Evolutionary conservation across 164 flowering plant genomes (phyloP), one percentile per base, ranked within the genome.

Genomic region (Santalum album): DNA sequence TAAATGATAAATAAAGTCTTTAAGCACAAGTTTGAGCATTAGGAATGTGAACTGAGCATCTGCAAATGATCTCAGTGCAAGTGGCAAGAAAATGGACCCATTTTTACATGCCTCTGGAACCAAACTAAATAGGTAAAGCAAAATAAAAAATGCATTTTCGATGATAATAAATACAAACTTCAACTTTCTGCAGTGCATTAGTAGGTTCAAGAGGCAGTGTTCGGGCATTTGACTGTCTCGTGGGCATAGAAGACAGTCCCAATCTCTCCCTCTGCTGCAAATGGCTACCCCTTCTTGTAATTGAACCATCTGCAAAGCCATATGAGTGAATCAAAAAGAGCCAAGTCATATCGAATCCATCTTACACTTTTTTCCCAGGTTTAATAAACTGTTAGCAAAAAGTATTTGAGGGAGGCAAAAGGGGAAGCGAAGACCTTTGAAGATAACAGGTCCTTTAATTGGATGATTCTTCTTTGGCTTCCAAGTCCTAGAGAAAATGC

Each of bases 391-490:
- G 9, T 29, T 3, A 38, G 3, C 17, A 38, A 14, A 38, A 14
- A 15, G 16, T 38, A 3, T 29, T 29, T 4, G 34, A 29, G 9
- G 40, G 40, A 36, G 15, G 16, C 2, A 7, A 36, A 14, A 36
- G 20, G 3, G 21, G 21, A 42, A 21, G 45, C 21, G 12, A 42
- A 21, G 12, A 42, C 45, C 45, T 42, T 21, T 42, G 19, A 21
- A 6, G 6, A 42, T 42, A 42, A 42, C 20, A 49, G 51, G 51
- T n/a, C 51, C 51, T 49, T 23, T 49, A 23, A 49, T 49, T 49
- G 26, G 27, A 9, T 27, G 51, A 24, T 25, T 25, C 51, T 49
- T 49, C 51, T 49, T 49, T 16, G 51, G 51, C 32, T 49, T 49
- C 51, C 51, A 49, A 23, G 27, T 49, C 32, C 14, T 49, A 7